phyloP scores from a whole-genome alignment of 2,329 filamentous ascomycete genomes.

The Colletotrichum sojae region DNA sequence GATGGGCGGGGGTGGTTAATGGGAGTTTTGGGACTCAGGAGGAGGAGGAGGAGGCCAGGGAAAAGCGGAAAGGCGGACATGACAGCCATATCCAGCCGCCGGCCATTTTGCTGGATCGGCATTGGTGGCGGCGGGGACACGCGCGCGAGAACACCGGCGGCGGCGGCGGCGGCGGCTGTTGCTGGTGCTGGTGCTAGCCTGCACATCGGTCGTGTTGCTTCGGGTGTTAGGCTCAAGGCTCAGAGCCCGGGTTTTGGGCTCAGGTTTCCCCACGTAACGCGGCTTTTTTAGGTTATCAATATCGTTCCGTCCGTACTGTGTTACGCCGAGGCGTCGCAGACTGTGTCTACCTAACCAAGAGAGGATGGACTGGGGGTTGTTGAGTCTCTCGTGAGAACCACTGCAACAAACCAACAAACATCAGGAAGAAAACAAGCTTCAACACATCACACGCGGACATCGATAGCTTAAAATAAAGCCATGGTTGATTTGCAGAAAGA shows the following conservation, averaged over 20 bases:
- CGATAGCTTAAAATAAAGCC: no score
- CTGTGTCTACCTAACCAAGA: slow-evolving; percentile 10
- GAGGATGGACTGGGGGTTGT: neutral
- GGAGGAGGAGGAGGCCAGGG: no score
- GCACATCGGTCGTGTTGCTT: no score
- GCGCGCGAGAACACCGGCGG: neutral
- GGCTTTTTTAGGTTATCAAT: slow-evolving; percentile 27
- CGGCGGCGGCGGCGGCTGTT: neutral
- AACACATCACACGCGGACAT: neutral
- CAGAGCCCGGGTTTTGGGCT: neutral
- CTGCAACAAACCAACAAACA: neutral
- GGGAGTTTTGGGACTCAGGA: neutral
- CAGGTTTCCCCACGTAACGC: slow-evolving; percentile 8
- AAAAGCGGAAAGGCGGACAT: neutral
- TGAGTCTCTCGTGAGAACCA: neutral
- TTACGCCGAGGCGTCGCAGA: slow-evolving; percentile 17
- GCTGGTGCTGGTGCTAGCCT: no score
- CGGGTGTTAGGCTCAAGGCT: neutral
- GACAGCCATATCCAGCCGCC: slow-evolving; percentile 7
- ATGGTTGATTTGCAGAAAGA: neutral
- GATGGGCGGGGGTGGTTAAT: slow-evolving; percentile 9
- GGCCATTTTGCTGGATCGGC: slow-evolving; percentile 28
- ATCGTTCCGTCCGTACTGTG: slow-evolving; percentile 16
- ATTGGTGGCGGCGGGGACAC: slow-evolving; percentile 20
- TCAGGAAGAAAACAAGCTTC: neutral